Conservation (phyloP, 768 basidiomycete genomes). For the Pulveroboletus sp. region DNA sequence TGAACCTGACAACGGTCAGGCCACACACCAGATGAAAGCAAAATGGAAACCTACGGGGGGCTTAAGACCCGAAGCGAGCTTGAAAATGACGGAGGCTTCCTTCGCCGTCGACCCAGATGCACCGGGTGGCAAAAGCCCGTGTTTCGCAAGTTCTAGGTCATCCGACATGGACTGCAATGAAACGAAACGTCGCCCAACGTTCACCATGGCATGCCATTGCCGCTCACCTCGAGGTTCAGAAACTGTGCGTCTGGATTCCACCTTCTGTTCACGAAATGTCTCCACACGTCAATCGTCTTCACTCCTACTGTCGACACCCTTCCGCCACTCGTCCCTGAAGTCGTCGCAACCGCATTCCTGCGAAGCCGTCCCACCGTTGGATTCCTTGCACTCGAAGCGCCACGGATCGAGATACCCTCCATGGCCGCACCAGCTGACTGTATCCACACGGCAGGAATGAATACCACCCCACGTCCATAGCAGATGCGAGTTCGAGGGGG, state of each 20-base stretch:
- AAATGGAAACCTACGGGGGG: conserved; percentile 51
- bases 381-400: conserved; percentile 47
- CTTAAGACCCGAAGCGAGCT: conserved; percentile 72
- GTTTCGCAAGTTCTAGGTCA: conserved; percentile 69
- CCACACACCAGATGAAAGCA: background rate
- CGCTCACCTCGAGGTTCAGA: conserved; percentile 78
- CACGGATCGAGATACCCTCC: conserved; percentile 60
- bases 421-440: conserved; percentile 33
- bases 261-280: conserved; percentile 65
- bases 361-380: conserved; percentile 50
- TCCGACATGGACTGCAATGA: conserved; percentile 62
- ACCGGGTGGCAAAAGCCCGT: conserved; percentile 70
- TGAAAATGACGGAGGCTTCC: conserved; percentile 84
- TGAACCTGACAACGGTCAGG: conserved; percentile 43
- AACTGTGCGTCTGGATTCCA: conserved; percentile 67
- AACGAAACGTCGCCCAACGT: conserved; percentile 3
- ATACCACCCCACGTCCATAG: conserved; percentile 17
- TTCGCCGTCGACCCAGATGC: conserved; percentile 52
- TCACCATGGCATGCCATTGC: background rate
- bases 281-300: conserved; percentile 63
- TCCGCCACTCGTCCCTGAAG: conserved; percentile 9
- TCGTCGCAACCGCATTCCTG: conserved; percentile 48
- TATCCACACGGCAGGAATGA: conserved; percentile 40
- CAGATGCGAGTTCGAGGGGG: conserved; percentile 18
- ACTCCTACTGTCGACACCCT: conserved; percentile 24